phyloP scores from a whole-genome alignment of 306 rosid species.

The Pachyrhizus erosus region DNA sequence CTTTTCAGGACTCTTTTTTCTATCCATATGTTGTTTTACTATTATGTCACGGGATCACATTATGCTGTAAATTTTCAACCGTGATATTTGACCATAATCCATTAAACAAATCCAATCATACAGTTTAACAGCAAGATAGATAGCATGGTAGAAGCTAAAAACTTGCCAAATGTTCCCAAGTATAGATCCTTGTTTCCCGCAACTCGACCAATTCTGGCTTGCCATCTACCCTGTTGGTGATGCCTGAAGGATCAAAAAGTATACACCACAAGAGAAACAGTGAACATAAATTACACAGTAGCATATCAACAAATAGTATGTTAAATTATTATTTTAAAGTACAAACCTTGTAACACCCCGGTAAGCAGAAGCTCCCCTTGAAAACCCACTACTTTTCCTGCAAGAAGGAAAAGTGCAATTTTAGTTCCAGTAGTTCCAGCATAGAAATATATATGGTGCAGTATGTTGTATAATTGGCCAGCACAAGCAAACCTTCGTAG shows the following conservation, averaged over 20 bases:
- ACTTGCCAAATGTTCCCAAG: constrained; percentile 82
- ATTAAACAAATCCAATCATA: background rate
- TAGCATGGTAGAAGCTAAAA: background rate
- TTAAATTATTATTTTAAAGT: background rate
- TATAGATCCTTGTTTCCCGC: constrained; percentile 91
- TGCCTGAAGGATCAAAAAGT: constrained; percentile 59
- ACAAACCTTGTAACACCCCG: constrained; percentile 90
- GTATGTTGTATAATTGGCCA: background rate
- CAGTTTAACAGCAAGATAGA: background rate
- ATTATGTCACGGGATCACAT: background rate
- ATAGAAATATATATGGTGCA: background rate
- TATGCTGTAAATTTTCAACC: background rate
- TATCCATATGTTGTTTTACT: background rate
- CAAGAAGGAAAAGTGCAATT: background rate
- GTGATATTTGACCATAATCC: background rate
- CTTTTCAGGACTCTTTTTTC: background rate
- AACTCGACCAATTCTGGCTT: constrained; percentile 96
- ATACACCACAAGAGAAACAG: background rate
- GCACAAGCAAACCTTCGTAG: constrained; percentile 66
- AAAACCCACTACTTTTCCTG: constrained; percentile 94
- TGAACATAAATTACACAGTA: background rate
- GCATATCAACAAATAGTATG: background rate
- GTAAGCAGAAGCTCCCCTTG: constrained; percentile 87
- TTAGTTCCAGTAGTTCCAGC: background rate
- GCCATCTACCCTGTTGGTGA: constrained; percentile 96